These are phyloP conservation scores for Termitomyces sp. DNA, from an alignment of 768 basidiomycete genomes.

Conservation along the genomic window DNA sequence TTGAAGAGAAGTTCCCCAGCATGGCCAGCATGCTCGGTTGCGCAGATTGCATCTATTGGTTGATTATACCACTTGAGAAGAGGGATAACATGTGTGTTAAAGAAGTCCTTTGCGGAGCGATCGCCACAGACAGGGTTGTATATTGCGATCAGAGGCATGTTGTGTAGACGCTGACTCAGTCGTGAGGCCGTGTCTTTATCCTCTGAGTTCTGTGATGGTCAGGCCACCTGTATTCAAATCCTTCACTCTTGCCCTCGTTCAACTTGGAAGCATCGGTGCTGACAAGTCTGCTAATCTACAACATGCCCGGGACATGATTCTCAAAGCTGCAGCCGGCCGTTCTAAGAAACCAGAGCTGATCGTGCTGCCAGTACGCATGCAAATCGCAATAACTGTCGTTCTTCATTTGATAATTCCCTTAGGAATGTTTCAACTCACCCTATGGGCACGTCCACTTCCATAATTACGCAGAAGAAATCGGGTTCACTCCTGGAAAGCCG, in stretches of 20 bases:
- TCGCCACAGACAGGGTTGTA: slow-evolving; percentile 78
- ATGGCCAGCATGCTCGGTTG: slow-evolving; percentile 49
- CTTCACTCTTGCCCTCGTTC: slow-evolving; percentile 86
- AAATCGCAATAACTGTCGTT: background rate
- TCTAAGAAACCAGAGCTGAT: slow-evolving; percentile 68
- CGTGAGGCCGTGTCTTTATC: background rate
- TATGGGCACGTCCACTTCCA: slow-evolving; percentile 81
- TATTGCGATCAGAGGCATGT: slow-evolving; percentile 54
- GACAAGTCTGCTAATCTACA: slow-evolving; percentile 76
- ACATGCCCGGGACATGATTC: slow-evolving; percentile 77
- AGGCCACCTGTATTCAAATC: slow-evolving; percentile 41
- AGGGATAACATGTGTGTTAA: slow-evolving; percentile 59
- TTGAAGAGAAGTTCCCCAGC: slow-evolving; percentile 43
- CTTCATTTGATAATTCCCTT: slow-evolving; percentile 1
- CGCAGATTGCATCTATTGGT: slow-evolving; percentile 32
- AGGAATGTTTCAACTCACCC: slow-evolving; percentile 90
- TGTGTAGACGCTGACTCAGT: background rate
- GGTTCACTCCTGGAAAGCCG: slow-evolving; percentile 46
- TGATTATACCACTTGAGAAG: slow-evolving; percentile 40
- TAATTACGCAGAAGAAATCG: slow-evolving; percentile 76
- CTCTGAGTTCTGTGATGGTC: background rate
- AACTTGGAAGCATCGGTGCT: slow-evolving; percentile 69
- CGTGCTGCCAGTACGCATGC: slow-evolving; percentile 67
- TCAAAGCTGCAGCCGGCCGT: slow-evolving; percentile 50
- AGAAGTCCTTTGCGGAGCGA: slow-evolving; percentile 47